A percentile compares a stretch with the other conserved stretches of the same genome.
Conservation (phyloP, 257 asterid genomes). For the Verbascum thapsus region DNA sequence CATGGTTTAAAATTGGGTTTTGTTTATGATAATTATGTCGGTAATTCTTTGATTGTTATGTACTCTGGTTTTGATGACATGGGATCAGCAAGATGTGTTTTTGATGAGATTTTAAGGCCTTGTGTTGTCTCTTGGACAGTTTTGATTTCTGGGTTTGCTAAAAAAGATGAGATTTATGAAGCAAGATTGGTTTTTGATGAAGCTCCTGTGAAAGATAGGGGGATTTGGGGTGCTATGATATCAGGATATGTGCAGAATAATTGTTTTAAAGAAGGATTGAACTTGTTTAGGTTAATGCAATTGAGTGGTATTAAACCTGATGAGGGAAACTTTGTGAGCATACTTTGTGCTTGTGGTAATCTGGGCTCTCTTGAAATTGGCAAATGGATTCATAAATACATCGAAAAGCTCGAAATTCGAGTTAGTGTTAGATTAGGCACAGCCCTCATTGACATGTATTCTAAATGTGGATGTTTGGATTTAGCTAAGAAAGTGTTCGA, state of each 20-base stretch:
- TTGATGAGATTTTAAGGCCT: constrained; percentile 52
- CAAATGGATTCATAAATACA: constrained; percentile 61
- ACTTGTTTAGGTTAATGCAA: constrained; percentile 68
- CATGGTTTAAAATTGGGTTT: constrained; percentile 54
- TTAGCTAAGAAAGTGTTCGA: constrained; percentile 56
- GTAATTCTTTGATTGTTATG: constrained; percentile 53
- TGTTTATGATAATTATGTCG: constrained; percentile 46
- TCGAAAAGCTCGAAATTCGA: constrained; percentile 36
- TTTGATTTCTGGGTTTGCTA: constrained; percentile 61
- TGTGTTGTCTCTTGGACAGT: constrained; percentile 74
- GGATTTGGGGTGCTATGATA: constrained; percentile 76
- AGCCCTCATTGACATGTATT: constrained; percentile 64
- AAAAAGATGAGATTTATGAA: constrained; percentile 52
- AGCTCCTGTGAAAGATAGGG: constrained; percentile 62
- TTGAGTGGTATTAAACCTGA: constrained; percentile 58
- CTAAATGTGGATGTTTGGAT: constrained; percentile 66
- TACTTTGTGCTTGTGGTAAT: constrained; percentile 67
- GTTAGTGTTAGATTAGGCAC: constrained; percentile 52
- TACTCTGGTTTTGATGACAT: constrained; percentile 53
- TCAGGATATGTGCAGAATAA: constrained; percentile 75
- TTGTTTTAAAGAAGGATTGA: constrained; percentile 74
- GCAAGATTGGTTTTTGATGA: constrained; percentile 70
- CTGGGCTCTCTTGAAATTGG: constrained; percentile 68
- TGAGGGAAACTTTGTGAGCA: constrained; percentile 59
- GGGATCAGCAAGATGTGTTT: constrained; percentile 55